A percentile compares a stretch with the other conserved stretches of the same genome.
These are phyloP conservation scores for Setaria italica DNA, from an alignment of 202 grass and related monocot genomes.

Conservation along the genomic window DNA sequence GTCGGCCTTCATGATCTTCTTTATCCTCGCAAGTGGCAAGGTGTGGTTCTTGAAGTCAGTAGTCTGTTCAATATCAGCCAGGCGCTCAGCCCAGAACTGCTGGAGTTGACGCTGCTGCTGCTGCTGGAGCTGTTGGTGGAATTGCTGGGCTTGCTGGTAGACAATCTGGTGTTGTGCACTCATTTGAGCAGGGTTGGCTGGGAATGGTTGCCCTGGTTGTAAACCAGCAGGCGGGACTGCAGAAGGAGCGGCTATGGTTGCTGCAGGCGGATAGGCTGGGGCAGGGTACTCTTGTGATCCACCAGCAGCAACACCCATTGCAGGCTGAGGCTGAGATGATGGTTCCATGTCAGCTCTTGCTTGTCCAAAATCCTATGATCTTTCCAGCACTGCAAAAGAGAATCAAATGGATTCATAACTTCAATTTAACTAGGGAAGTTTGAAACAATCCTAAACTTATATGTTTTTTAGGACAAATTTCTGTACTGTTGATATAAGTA, in stretches of 20 bases:
- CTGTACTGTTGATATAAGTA: neutral
- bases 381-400: conserved; percentile 34
- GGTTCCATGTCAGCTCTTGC: conserved; percentile 61
- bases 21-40: conserved; percentile 81
- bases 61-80: conserved; percentile 74
- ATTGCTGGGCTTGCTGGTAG: conserved; percentile 84
- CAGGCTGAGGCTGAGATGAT: conserved; percentile 58
- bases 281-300: conserved; percentile 65
- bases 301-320: conserved; percentile 58
- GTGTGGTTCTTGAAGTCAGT: conserved; percentile 90
- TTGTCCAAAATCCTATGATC: conserved; percentile 33
- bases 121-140: conserved; percentile 64
- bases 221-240: conserved; percentile 33
- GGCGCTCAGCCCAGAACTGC: conserved; percentile 73
- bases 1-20: conserved; percentile 96
- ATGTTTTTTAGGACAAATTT: neutral
- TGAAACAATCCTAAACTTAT: neutral
- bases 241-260: conserved; percentile 46
- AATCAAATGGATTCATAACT: neutral
- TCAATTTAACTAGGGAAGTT: neutral
- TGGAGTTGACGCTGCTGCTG: conserved; percentile 68
- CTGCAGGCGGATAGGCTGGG: conserved; percentile 49
- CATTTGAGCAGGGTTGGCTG: conserved; percentile 46
- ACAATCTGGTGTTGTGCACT: conserved; percentile 71
- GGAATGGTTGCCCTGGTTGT: conserved; percentile 43